Conservation (phyloP, 768 basidiomycete genomes). For the Termitomyces sp. region DNA sequence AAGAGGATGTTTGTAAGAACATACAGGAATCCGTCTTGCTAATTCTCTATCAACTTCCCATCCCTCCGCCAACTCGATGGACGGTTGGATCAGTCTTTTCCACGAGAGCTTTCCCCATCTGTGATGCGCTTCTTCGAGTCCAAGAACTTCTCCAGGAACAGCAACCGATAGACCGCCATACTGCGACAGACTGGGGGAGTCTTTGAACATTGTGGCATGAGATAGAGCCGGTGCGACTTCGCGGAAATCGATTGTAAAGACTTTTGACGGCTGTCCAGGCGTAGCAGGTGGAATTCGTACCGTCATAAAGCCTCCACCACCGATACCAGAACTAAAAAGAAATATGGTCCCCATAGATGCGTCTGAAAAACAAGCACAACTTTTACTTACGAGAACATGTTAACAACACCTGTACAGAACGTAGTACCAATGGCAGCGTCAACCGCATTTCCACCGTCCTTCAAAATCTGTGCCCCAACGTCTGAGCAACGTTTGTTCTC, state of each 20-base stretch:
- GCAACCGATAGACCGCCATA: slow-evolving; percentile 78
- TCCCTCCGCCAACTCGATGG: slow-evolving; percentile 64
- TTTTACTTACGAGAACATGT: slow-evolving; percentile 78
- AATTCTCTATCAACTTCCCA: slow-evolving; percentile 81
- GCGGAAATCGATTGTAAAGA: slow-evolving; percentile 79
- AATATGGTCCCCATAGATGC: not conserved
- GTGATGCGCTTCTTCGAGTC: slow-evolving; percentile 76
- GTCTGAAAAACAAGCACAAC: not conserved
- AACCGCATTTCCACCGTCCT: slow-evolving; percentile 84
- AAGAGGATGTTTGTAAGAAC: not conserved
- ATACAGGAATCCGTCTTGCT: slow-evolving; percentile 35
- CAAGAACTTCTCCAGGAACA: slow-evolving; percentile 87
- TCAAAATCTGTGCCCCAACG: slow-evolving; percentile 71
- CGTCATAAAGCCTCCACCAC: slow-evolving; percentile 89
- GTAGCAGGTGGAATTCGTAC: slow-evolving; percentile 64
- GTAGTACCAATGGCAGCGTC: slow-evolving; percentile 80
- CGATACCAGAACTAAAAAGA: slow-evolving; percentile 61
- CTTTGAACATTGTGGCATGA: slow-evolving; percentile 70
- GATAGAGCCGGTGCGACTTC: slow-evolving; percentile 76
- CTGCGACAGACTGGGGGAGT: slow-evolving; percentile 44
- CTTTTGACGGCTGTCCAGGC: slow-evolving; percentile 42
- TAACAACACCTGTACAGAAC: slow-evolving; percentile 77
- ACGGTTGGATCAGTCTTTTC: slow-evolving; percentile 72
- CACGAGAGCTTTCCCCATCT: slow-evolving; percentile 82
- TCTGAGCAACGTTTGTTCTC: slow-evolving; percentile 83